Conservation (phyloP, 495 filamentous ascomycete species). For the Aspergillus indologenus region DNA sequence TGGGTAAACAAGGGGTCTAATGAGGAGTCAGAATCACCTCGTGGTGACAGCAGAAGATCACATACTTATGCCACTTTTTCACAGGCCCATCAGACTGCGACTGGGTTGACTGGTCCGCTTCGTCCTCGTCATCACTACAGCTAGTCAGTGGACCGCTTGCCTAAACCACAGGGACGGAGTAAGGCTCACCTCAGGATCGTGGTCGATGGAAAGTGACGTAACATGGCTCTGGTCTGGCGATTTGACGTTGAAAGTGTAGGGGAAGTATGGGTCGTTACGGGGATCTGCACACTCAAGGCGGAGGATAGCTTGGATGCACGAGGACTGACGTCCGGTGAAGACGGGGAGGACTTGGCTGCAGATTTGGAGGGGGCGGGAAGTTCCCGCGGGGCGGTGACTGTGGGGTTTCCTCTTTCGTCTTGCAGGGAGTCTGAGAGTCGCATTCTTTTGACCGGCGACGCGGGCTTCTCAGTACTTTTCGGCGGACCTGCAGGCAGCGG, state of each 20-base stretch:
- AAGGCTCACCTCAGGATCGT: slow-evolving; percentile 23
- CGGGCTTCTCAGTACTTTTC: not conserved
- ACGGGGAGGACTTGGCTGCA: not conserved
- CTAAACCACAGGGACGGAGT: not conserved
- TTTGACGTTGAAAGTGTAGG: not conserved
- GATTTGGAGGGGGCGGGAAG: slow-evolving; percentile 3
- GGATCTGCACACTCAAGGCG: slow-evolving; percentile 25
- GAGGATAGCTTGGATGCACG: slow-evolving; percentile 1
- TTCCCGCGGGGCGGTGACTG: slow-evolving; percentile 5
- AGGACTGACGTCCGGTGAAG: slow-evolving; percentile 8
- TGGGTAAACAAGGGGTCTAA: slow-evolving; percentile 67
- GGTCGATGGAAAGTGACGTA: slow-evolving; percentile 20
- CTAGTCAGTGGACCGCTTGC: slow-evolving; percentile 11
- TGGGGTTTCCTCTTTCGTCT: slow-evolving; percentile 17
- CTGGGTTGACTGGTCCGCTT: slow-evolving; percentile 9
- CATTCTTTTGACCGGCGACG: slow-evolving; percentile 22
- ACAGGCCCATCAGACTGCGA: slow-evolving; percentile 20
- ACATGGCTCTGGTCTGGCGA: slow-evolving; percentile 34
- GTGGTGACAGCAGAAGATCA: not conserved
- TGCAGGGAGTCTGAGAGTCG: slow-evolving; percentile 36
- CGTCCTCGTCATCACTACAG: slow-evolving; percentile 15
- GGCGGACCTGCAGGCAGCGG: slow-evolving; percentile 9
- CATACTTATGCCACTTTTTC: slow-evolving; percentile 28
- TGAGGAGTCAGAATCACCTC: slow-evolving; percentile 7
- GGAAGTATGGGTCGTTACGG: slow-evolving; percentile 27